phyloP scores from a whole-genome alignment of 805 yeast genomes.

The Myxozyma neotropica region DNA sequence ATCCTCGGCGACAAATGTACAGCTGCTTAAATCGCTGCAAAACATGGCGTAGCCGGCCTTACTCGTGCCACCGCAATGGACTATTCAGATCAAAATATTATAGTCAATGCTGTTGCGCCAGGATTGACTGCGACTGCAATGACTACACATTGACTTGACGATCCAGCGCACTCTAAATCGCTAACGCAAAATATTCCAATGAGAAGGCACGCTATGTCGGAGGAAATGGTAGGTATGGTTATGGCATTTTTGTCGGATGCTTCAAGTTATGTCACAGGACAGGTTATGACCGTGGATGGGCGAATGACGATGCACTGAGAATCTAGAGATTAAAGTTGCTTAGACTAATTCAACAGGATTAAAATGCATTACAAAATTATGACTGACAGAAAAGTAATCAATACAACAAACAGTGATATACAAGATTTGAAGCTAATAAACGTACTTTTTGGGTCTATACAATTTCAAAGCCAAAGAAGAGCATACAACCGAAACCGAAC shows the following conservation, averaged over 20 bases:
- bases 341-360: not conserved
- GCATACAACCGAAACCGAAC: conserved; percentile 84
- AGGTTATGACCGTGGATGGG: conserved; percentile 62
- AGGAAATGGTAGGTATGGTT: conserved; percentile 61
- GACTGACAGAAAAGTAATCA: too few species aligned
- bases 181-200: conserved; percentile 48
- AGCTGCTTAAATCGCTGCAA: conserved; percentile 45
- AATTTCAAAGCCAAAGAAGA: conserved; percentile 72
- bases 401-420: too few species aligned
- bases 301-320: conserved; percentile 39
- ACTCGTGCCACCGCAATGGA: conserved; percentile 54
- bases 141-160: conserved; percentile 50
- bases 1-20: conserved; percentile 44
- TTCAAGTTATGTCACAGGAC: conserved; percentile 61
- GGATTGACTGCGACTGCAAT: conserved; percentile 63
- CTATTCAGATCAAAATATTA: conserved; percentile 57
- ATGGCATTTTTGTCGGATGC: conserved; percentile 57
- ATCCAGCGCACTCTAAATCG: conserved; percentile 41
- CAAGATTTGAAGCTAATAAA: too few species aligned
- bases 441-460: conserved; percentile 41
- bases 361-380: too few species aligned
- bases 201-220: conserved; percentile 64
- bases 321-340: not conserved
- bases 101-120: conserved; percentile 62
- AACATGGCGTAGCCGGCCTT: conserved; percentile 46